Percentiles rank a stretch among this genome's conserved stretches.
Evolutionary conservation across 768 basidiomycete genomes (phyloP).

Genomic region (Trametes cingulata): DNA sequence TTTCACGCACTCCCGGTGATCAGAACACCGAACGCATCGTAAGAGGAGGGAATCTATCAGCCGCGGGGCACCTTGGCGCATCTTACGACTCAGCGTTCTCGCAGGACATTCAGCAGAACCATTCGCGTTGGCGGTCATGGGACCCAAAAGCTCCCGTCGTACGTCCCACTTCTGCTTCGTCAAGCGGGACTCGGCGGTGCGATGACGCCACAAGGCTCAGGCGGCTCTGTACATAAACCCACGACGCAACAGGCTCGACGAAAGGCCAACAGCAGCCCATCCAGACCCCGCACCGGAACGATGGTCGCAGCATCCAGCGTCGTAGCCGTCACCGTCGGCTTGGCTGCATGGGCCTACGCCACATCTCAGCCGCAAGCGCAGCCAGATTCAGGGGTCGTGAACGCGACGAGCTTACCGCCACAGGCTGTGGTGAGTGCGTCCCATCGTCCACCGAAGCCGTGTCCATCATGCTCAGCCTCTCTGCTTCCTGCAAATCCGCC

Average conservation of each 20-base stretch:
- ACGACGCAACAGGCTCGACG: neutral
- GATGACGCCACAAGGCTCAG: slow-evolving; percentile 9
- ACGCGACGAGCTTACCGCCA: slow-evolving; percentile 9
- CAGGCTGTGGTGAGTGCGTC: slow-evolving; percentile 18
- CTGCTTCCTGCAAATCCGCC: neutral
- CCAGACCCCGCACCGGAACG: neutral
- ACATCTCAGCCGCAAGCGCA: neutral
- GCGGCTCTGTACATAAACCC: slow-evolving; percentile 6
- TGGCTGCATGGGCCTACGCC: slow-evolving; percentile 11
- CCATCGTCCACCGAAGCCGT: neutral
- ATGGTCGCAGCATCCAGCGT: slow-evolving; percentile 9
- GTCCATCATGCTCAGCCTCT: slow-evolving; percentile 4
- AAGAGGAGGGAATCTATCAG: neutral
- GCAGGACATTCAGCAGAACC: slow-evolving; percentile 1
- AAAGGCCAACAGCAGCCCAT: neutral
- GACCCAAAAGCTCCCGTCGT: slow-evolving; percentile 13
- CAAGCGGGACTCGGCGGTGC: neutral
- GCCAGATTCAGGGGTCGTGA: neutral
- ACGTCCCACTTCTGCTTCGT: neutral
- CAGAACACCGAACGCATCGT: neutral
- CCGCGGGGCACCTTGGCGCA: neutral
- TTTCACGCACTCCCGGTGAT: neutral
- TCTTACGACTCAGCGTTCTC: neutral
- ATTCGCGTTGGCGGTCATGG: slow-evolving; percentile 7
- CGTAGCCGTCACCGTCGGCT: neutral